Base-by-base conservation (phyloP, 176 grass and related monocot genomes). In the Eragrostis curvula region DNA sequence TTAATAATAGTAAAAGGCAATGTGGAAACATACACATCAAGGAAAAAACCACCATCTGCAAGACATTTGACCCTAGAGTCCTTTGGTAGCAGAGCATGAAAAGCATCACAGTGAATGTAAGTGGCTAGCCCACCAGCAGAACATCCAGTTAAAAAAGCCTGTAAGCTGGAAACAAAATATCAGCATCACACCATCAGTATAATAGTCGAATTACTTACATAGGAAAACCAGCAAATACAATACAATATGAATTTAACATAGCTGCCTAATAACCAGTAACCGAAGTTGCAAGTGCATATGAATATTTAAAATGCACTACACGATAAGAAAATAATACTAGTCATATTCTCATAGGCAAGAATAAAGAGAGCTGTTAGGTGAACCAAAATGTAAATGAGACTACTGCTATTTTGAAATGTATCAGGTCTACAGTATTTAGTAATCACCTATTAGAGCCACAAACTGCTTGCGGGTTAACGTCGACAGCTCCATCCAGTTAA, bases 51-150 rank as follows among this genome's bases (percentile, higher is more conserved):
- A 25, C 87, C 92, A 88, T 98, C 95, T 16, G 90, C 69, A 82
- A 98, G 87, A 80, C 90, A 98, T 71, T 95, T 93, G 70, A 93
- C 88, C 69, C 68, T 92, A 61, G 84, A 60, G 45, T 84, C 78
- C 70, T 89, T 84, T 76, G 86, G 92, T 27, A 95, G 66, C 68
- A 89, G 83, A 10, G 74, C 71, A 85, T 61, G 79, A 27, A 94
- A 93, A 81, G 87, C 75, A 89, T 98, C 95, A 84, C 92, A 98
- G 85, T 95, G 88, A 83, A 98, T 89, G 52, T 81, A 84, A 46
- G 92, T 94, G 64, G 95, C 92, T 81, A 98, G 74, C 32, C 95
- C 95, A 75, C 95, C 92, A 89, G 92, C 95, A 89, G 95, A 98
- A 57, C 95, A 93, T 71, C 95, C 92, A 44, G 92, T 92, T 66